These are phyloP conservation scores for Bromus sterilis DNA, from an alignment of 176 grass and related monocot genomes.

Conservation along the genomic window DNA sequence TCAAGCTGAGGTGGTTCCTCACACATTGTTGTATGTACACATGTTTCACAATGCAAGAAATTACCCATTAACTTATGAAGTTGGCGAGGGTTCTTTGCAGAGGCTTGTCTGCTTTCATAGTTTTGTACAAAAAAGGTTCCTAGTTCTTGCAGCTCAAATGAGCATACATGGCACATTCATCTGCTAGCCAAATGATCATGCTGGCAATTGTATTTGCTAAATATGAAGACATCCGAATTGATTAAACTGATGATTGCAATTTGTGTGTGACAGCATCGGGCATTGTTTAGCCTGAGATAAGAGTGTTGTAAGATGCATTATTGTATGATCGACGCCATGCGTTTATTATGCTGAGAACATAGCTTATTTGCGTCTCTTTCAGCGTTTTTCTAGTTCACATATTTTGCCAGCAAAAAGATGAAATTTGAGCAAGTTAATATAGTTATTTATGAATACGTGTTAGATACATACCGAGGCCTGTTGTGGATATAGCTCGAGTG, in stretches of 20 bases:
- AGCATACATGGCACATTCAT: not conserved
- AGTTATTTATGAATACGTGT: too few species aligned
- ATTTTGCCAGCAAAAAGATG: not conserved
- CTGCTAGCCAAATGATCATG: not conserved
- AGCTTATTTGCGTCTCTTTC: not conserved
- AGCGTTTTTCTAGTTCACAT: not conserved
- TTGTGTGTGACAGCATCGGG: not conserved
- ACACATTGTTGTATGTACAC: not conserved
- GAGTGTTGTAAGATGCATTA: not conserved
- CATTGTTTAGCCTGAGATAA: not conserved
- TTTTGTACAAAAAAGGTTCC: not conserved
- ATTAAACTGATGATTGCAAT: not conserved
- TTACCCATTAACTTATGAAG: not conserved
- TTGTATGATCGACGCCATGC: not conserved
- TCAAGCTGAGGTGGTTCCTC: slow-evolving; percentile 25
- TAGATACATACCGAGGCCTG: too few species aligned
- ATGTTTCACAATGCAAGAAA: not conserved
- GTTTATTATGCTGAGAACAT: too few species aligned
- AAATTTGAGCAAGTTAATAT: not conserved
- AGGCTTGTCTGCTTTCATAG: not conserved
- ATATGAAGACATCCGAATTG: not conserved
- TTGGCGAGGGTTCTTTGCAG: not conserved
- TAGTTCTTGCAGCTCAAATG: slow-evolving; percentile 5
- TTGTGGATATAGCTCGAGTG: too few species aligned
- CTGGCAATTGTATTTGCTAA: slow-evolving; percentile 4